A percentile compares a stretch with the other conserved stretches of the same genome.
Conservation (phyloP, 2,329 filamentous ascomycete genomes). For the Colletotrichum lindemuthianum region DNA sequence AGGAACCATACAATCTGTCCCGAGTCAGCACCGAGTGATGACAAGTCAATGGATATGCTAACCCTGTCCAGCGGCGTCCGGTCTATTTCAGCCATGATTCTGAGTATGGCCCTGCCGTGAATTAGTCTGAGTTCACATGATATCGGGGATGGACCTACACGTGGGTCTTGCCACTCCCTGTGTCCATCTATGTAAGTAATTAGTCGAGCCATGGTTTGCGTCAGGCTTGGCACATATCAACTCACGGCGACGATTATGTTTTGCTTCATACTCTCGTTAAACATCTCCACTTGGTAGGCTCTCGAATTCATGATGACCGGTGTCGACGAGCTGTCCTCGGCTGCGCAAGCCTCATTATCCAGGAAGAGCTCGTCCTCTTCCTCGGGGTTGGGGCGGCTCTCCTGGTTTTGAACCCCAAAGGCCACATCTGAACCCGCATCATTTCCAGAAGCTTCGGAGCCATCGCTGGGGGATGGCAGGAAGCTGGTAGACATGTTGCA, state of each 20-base stretch:
- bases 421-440: conserved; percentile 2
- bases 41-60: conserved; percentile 25
- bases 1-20: conserved; percentile 76
- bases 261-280: conserved; percentile 71
- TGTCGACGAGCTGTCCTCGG: conserved; percentile 19
- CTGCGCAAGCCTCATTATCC: conserved; percentile 22
- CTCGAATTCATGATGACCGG: conserved; percentile 55
- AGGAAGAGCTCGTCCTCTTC: conserved; percentile 28
- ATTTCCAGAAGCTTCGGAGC: conserved; percentile 12
- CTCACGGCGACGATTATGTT: conserved; percentile 79
- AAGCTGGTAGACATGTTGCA: conserved; percentile 19
- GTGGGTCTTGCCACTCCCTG: conserved; percentile 81
- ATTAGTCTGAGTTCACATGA: conserved; percentile 37
- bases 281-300: conserved; percentile 81
- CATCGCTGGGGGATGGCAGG: conserved; percentile 16
- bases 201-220: conserved; percentile 1
- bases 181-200: conserved; percentile 72
- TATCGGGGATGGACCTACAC: conserved; percentile 62
- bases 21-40: conserved; percentile 1
- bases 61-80: conserved; percentile 64
- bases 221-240: conserved; percentile 13
- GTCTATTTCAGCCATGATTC: conserved; percentile 73
- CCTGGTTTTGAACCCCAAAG: conserved; percentile 24
- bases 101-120: conserved; percentile 67
- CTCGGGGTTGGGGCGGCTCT: conserved; percentile 9